Base-by-base conservation (phyloP, 2,329 filamentous ascomycete species). In the Colletotrichum tropicicola region DNA sequence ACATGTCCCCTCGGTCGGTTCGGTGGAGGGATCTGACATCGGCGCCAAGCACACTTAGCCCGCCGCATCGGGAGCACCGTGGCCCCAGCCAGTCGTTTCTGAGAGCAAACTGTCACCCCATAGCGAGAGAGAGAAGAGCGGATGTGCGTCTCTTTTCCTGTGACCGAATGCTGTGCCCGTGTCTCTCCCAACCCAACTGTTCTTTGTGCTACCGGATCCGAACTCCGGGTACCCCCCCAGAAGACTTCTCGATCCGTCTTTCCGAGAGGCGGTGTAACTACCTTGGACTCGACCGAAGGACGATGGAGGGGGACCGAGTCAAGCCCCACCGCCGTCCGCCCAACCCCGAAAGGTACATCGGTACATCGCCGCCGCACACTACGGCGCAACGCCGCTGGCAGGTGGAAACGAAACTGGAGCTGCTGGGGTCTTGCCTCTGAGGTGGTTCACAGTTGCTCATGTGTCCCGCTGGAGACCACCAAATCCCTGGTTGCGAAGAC, bases 1-100 rank as follows among this genome's bases (percentile, higher is more conserved):
- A 17, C 39, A 10, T 35, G 15, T 39, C 19, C 23, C 28, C 12
- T 55, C 39, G 27, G 52, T 54, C 25, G 19, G n/a, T 28, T 43
- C 12, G 52, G 52, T 39, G 48, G 32, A 25, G 28, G 52, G 52
- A 55, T 55, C 52, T 55, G 52, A 35, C 43, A 57, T 57, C 28
- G 43, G 21, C 54, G 54, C 54, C 43, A 57, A 57, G 54, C 6
- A 39, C 19, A 28, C 9, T 39, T 57, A 57, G 54, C 30, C 53
- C 28, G 54, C 43, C 54, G 54, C 54, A 48, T 48, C 43, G 43
- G 54, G 43, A n/a, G 23, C 23, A 19, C n/a, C 21, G 43, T 48
- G 30, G 41, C 41, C 19, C 41, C 12, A 30, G n/a, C n/a, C n/a
- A n/a, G n/a, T n/a, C n/a, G n/a, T n/a, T n/a, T n/a, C n/a, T n/a